Evolutionary conservation across 2,329 filamentous ascomycete species (phyloP).

Genomic region (Aureobasidium sp.): DNA sequence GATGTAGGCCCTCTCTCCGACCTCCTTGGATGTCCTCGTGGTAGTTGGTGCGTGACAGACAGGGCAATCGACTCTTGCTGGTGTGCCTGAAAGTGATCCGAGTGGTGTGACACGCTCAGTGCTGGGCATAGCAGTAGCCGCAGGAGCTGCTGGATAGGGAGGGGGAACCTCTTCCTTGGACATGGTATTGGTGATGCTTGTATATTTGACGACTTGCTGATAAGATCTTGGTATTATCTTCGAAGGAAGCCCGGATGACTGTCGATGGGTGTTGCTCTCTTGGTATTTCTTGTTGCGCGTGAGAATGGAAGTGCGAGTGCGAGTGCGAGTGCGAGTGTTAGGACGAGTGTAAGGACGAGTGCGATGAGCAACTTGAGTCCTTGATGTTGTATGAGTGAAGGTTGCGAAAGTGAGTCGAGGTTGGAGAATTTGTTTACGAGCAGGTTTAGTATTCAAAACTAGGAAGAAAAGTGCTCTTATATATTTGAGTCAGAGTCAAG

Average conservation of each 20-base stretch:
- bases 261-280: no score
- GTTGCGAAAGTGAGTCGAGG: no score
- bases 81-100: background rate
- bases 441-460: background rate
- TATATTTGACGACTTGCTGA: background rate
- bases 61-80: background rate
- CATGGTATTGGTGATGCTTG: background rate
- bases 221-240: no score
- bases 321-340: no score
- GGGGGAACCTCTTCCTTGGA: background rate
- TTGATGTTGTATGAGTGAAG: no score
- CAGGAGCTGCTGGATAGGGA: background rate
- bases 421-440: background rate
- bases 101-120: background rate
- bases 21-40: background rate
- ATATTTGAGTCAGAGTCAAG: background rate
- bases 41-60: background rate
- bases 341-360: no score
- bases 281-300: no score
- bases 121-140: no score
- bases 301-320: no score
- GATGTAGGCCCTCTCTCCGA: background rate
- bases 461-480: background rate
- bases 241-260: no score
- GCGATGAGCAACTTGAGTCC: no score